Percentiles rank a stretch among this genome's conserved stretches.
Conservation (phyloP, 2,329 filamentous ascomycete genomes). For the Scedosporium minutisporum region DNA sequence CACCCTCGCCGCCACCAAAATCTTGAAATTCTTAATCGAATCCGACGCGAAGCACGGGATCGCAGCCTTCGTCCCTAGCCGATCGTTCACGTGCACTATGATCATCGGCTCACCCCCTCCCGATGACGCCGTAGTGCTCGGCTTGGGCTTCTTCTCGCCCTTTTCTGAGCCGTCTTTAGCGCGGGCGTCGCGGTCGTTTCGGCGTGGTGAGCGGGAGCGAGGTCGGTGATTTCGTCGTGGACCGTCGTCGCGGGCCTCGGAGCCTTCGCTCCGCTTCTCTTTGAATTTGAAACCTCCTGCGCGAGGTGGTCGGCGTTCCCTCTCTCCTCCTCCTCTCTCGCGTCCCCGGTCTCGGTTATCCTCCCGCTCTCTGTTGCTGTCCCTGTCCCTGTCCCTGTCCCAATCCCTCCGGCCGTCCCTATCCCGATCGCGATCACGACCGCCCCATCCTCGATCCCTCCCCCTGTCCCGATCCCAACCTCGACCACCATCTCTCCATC, state of each 20-base stretch:
- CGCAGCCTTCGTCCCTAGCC: constrained; percentile 89
- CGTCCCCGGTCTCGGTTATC: constrained; percentile 20
- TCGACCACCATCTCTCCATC: not conserved
- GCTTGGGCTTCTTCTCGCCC: constrained; percentile 24
- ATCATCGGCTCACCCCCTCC: constrained; percentile 76
- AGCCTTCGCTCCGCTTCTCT: constrained; percentile 37
- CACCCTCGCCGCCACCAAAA: constrained; percentile 81
- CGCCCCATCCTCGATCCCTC: constrained; percentile 9
- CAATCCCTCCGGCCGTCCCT: not conserved
- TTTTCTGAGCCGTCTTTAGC: constrained; percentile 23
- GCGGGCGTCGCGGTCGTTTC: constrained; percentile 13
- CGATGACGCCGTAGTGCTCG: constrained; percentile 16
- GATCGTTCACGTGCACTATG: constrained; percentile 85
- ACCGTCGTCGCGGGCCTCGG: constrained; percentile 24
- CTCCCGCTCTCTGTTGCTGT: constrained; percentile 12
- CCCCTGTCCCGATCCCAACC: not conserved
- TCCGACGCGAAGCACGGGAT: constrained; percentile 85
- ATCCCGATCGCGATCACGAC: constrained; percentile 10
- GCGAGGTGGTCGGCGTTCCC: not conserved
- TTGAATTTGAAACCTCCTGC: constrained; percentile 49
- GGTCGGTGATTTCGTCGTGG: constrained; percentile 17
- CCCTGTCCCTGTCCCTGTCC: constrained; percentile 9
- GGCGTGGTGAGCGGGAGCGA: constrained; percentile 16
- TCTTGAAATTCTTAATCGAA: constrained; percentile 77
- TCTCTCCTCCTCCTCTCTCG: constrained; percentile 12